Conservation (phyloP, 2,329 filamentous ascomycete genomes). For the Colletotrichum musae region DNA sequence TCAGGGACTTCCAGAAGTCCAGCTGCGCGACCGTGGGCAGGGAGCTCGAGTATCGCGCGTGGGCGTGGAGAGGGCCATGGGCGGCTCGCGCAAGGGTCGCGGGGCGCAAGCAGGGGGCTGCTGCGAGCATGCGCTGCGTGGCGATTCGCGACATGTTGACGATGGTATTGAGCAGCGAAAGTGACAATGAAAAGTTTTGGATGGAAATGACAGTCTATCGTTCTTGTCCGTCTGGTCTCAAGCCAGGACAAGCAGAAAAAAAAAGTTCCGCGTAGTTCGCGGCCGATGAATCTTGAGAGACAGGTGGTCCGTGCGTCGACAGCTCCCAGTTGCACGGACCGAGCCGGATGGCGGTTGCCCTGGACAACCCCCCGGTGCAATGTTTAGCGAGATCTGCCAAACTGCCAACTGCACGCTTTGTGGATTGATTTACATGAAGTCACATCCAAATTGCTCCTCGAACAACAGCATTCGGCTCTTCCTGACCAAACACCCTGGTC, state of each 20-base stretch:
- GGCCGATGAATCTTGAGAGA: neutral
- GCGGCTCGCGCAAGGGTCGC: conserved; percentile 13
- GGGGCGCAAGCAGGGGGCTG: conserved; percentile 20
- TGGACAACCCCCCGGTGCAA: conserved; percentile 36
- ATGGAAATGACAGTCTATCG: neutral
- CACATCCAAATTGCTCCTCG: conserved; percentile 30
- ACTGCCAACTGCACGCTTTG: conserved; percentile 35
- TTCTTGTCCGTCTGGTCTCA: conserved; percentile 4
- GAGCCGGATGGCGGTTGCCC: conserved; percentile 32
- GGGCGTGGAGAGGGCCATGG: conserved; percentile 22
- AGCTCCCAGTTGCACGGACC: conserved; percentile 21
- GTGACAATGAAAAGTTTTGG: neutral
- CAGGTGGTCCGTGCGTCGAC: conserved; percentile 28
- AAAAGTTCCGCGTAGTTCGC: conserved; percentile 12
- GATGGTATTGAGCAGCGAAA: neutral
- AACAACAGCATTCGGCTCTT: conserved; percentile 35
- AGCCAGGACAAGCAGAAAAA: conserved; percentile 8
- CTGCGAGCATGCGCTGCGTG: conserved; percentile 17
- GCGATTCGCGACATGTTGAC: conserved; percentile 27
- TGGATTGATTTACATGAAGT: conserved; percentile 31
- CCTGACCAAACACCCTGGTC: neutral
- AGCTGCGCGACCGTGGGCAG: conserved; percentile 67
- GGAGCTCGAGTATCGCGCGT: conserved; percentile 52
- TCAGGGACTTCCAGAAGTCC: conserved; percentile 78
- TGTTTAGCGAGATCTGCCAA: conserved; percentile 42